A percentile compares a stretch with the other conserved stretches of the same genome.
Evolutionary conservation across 805 yeast genomes (phyloP).

Genomic region (Wickerhamiella alocasiicola): DNA sequence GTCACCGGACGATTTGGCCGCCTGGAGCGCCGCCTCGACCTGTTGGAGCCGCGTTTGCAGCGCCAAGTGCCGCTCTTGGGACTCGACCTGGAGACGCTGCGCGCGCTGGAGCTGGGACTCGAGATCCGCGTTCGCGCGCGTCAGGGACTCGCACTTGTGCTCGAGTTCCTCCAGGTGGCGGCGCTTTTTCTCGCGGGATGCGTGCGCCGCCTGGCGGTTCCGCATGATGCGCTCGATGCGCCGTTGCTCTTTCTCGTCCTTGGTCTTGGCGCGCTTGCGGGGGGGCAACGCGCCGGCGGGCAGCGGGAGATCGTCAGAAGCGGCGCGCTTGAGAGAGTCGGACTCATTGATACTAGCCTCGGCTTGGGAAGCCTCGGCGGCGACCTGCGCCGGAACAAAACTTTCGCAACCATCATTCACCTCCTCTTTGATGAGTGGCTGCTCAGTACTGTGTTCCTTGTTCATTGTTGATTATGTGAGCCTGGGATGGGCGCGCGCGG

Average conservation of each 20-base stretch:
- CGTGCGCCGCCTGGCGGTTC: slow-evolving; percentile 95
- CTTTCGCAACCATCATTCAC: slow-evolving; percentile 6
- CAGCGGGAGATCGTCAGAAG: slow-evolving; percentile 25
- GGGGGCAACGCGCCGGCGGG: slow-evolving; percentile 60
- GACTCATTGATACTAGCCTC: neutral
- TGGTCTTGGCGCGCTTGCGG: slow-evolving; percentile 89
- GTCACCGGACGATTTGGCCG: slow-evolving; percentile 20
- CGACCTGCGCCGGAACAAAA: slow-evolving; percentile 2
- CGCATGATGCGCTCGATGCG: slow-evolving; percentile 84
- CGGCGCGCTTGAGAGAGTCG: slow-evolving; percentile 22
- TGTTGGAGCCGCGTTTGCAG: slow-evolving; percentile 18
- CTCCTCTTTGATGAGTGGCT: slow-evolving; percentile 10
- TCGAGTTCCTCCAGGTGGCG: slow-evolving; percentile 81
- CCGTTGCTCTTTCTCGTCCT: slow-evolving; percentile 94
- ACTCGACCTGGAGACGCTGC: slow-evolving; percentile 14
- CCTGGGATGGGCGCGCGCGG: no score
- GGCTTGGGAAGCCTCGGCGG: neutral
- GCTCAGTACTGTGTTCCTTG: slow-evolving; percentile 9
- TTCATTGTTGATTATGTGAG: no score
- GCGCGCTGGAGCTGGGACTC: slow-evolving; percentile 15
- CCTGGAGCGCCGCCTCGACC: slow-evolving; percentile 18
- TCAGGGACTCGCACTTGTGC: slow-evolving; percentile 30
- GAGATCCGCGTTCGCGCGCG: slow-evolving; percentile 22
- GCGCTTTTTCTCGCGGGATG: slow-evolving; percentile 92
- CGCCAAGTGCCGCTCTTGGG: slow-evolving; percentile 12